phyloP scores from a whole-genome alignment of 192 early-diverging fungal species.

The Backusella liffmaniae region DNA sequence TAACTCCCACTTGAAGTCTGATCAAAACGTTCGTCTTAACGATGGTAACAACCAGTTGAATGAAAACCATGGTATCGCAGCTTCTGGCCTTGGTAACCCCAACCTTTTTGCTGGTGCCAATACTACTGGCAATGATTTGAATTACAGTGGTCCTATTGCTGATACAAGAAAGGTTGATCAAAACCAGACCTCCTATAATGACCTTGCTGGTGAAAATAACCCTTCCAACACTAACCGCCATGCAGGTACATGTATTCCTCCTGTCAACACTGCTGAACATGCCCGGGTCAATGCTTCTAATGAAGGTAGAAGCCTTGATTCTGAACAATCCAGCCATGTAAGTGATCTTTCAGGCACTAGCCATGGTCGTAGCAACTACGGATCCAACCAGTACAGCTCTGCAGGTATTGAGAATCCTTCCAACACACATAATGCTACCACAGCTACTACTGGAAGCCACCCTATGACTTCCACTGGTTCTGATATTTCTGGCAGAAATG shows the following conservation, averaged over 20 bases:
- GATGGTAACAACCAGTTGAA: conserved; percentile 7
- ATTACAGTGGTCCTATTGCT: conserved; percentile 11
- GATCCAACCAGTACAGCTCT: neutral
- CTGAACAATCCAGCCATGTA: neutral
- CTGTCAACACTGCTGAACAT: conserved; percentile 5
- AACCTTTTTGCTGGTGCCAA: neutral
- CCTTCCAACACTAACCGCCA: neutral
- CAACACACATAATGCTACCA: conserved; percentile 1
- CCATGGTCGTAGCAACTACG: neutral
- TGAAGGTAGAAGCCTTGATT: neutral
- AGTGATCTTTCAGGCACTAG: neutral
- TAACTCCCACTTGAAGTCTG: neutral
- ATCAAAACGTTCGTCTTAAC: neutral
- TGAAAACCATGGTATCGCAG: conserved; percentile 17
- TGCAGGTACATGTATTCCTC: conserved; percentile 8
- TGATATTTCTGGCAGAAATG: neutral
- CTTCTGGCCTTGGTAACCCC: neutral
- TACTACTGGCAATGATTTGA: neutral
- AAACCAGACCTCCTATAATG: neutral
- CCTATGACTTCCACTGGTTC: neutral
- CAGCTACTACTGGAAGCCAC: neutral
- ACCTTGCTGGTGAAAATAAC: neutral
- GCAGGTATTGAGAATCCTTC: neutral
- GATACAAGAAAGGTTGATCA: conserved; percentile 9
- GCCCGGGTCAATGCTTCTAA: neutral